Percentiles rank a stretch among this genome's conserved stretches.
Evolutionary conservation across 2,329 filamentous ascomycete species (phyloP).

Genomic region (Talaromyces islandicus): DNA sequence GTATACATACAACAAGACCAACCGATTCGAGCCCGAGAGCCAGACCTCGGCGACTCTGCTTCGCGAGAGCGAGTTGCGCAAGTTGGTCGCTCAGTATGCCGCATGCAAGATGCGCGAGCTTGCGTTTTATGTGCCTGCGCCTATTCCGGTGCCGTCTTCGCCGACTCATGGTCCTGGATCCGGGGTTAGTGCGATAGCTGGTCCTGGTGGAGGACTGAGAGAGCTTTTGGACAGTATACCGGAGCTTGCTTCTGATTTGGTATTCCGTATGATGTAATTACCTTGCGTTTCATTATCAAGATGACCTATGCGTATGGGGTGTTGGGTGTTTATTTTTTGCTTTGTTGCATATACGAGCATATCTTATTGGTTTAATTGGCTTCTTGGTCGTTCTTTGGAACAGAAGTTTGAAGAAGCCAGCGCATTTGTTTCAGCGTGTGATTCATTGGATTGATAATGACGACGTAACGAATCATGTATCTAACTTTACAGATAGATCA

Average conservation of each 20-base stretch:
- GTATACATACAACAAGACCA: slow-evolving; percentile 35
- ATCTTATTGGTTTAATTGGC: neutral
- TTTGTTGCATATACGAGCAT: neutral
- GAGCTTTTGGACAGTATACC: slow-evolving; percentile 31
- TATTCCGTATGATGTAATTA: slow-evolving; percentile 30
- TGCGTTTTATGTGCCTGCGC: slow-evolving; percentile 21
- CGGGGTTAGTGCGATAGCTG: slow-evolving; percentile 5
- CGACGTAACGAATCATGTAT: neutral
- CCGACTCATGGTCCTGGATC: slow-evolving; percentile 6
- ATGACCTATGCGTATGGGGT: neutral
- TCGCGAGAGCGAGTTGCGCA: slow-evolving; percentile 35
- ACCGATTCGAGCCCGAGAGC: slow-evolving; percentile 33
- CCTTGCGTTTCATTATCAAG: neutral
- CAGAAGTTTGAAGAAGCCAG: neutral
- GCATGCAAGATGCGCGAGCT: slow-evolving; percentile 36
- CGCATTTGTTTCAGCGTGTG: neutral
- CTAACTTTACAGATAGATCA: neutral
- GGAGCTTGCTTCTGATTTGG: slow-evolving; percentile 36
- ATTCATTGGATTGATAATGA: neutral
- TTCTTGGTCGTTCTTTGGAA: neutral
- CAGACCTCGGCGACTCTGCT: slow-evolving; percentile 29
- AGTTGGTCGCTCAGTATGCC: slow-evolving; percentile 34
- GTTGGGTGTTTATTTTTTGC: neutral
- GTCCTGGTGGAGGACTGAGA: slow-evolving; percentile 21
- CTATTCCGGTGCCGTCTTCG: slow-evolving; percentile 7